Conservation (phyloP, 305 asterid genomes). For the Salvia sclarea region DNA sequence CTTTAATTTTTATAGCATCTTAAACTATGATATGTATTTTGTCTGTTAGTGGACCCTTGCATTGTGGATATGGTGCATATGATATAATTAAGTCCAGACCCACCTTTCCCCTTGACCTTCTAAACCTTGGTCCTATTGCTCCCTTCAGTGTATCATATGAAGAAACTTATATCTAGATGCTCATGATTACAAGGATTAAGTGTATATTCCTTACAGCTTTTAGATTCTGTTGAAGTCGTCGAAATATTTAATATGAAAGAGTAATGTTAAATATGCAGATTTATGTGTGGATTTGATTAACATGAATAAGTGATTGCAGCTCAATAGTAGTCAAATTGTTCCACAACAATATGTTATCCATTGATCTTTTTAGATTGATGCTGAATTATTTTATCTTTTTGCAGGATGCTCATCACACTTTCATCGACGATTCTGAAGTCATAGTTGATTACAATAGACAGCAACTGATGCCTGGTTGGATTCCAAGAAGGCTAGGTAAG, state of each 20-base stretch:
- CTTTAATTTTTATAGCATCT: not conserved
- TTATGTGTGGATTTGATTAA: constrained; percentile 11
- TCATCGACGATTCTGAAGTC: constrained; percentile 79
- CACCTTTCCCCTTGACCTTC: not conserved
- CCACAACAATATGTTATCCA: not conserved
- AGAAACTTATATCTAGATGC: not conserved
- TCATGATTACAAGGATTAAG: not conserved
- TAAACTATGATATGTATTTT: not conserved
- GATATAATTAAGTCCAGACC: not conserved
- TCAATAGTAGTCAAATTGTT: constrained; percentile 5
- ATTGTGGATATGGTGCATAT: not conserved
- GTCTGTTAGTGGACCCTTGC: not conserved
- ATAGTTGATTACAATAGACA: constrained; percentile 91
- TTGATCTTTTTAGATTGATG: constrained; percentile 23
- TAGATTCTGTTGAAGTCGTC: not conserved
- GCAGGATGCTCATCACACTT: constrained; percentile 84
- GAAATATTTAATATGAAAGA: constrained; percentile 2
- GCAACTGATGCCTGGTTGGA: constrained; percentile 98
- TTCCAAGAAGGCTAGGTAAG: constrained; percentile 92
- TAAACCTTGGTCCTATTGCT: not conserved
- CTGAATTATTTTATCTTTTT: constrained; percentile 12
- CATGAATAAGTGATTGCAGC: not conserved
- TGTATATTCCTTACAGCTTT: not conserved
- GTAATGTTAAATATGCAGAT: constrained; percentile 4
- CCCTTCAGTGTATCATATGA: not conserved